These are phyloP conservation scores for Talaromyces sp. DNA, from an alignment of 2,329 filamentous ascomycete genomes.

Conservation along the genomic window DNA sequence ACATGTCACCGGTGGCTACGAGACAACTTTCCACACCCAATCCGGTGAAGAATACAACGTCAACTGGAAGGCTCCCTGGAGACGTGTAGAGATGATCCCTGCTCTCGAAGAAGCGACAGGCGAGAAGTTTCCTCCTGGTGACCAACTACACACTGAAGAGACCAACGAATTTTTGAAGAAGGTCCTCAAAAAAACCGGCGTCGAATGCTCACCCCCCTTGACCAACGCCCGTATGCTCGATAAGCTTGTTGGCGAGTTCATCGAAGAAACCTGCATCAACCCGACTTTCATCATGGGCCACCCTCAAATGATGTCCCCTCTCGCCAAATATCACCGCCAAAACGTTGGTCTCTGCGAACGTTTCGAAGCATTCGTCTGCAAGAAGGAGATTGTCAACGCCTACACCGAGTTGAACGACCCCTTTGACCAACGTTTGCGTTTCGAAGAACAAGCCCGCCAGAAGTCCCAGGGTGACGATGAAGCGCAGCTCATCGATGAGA, in stretches of 20 bases:
- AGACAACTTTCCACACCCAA: constrained; percentile 82
- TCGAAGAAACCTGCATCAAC: constrained; percentile 90
- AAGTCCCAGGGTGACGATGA: constrained; percentile 97
- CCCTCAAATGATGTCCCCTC: constrained; percentile 82
- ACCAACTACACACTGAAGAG: constrained; percentile 85
- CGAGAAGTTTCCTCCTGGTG: constrained; percentile 88
- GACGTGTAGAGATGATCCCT: constrained; percentile 91
- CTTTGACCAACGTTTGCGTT: constrained; percentile 85
- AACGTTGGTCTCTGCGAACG: constrained; percentile 86
- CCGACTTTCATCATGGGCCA: constrained; percentile 90
- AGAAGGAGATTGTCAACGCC: constrained; percentile 95
- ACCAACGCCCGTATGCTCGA: constrained; percentile 97
- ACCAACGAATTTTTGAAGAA: constrained; percentile 82
- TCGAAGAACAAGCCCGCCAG: constrained; percentile 92
- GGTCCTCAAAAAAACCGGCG: constrained; percentile 81
- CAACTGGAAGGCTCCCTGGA: constrained; percentile 96
- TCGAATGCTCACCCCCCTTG: constrained; percentile 84
- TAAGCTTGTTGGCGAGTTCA: constrained; percentile 88
- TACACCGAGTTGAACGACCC: constrained; percentile 98
- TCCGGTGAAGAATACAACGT: constrained; percentile 82
- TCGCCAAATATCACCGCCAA: constrained; percentile 89
- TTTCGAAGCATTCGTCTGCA: constrained; percentile 95
- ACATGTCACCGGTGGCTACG: constrained; percentile 78
- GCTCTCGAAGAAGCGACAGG: constrained; percentile 84
- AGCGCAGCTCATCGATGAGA: constrained; percentile 93